Evolutionary conservation across 2,329 filamentous ascomycete species (phyloP).

Genomic region (Plectosphaerella sp.): DNA sequence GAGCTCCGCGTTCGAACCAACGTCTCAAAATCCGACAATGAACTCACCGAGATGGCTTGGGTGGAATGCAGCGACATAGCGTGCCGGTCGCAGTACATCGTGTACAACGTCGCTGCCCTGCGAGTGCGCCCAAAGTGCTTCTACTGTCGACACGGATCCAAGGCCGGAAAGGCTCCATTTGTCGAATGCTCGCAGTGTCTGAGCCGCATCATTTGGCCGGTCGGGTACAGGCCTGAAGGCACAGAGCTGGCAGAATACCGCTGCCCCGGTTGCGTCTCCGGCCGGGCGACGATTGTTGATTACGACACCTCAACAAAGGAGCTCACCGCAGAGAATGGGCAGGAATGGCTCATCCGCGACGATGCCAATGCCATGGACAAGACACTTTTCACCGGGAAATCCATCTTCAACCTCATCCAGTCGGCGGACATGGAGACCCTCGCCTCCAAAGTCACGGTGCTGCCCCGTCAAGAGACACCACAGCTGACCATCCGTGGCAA

Average conservation of each 20-base stretch:
- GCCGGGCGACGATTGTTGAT: constrained; percentile 27
- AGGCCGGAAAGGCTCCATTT: constrained; percentile 25
- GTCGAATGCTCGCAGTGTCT: constrained; percentile 40
- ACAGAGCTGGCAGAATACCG: constrained; percentile 25
- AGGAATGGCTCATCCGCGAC: constrained; percentile 39
- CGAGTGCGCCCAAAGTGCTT: constrained; percentile 42
- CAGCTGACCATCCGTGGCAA: constrained; percentile 31
- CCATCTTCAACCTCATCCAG: constrained; percentile 32
- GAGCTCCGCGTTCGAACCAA: constrained; percentile 16
- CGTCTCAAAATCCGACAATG: constrained; percentile 24
- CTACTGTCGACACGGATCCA: constrained; percentile 34
- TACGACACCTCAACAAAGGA: constrained; percentile 29
- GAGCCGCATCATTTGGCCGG: constrained; percentile 42
- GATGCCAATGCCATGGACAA: constrained; percentile 23
- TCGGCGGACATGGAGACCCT: constrained; percentile 25
- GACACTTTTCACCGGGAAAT: constrained; percentile 31
- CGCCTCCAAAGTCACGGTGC: constrained; percentile 28
- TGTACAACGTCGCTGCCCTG: constrained; percentile 37
- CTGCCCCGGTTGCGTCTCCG: constrained; percentile 35
- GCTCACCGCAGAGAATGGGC: constrained; percentile 35
- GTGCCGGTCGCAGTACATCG: constrained; percentile 46
- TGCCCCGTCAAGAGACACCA: constrained; percentile 16
- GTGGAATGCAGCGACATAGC: constrained; percentile 37
- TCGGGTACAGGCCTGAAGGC: constrained; percentile 32
- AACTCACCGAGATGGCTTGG: constrained; percentile 32